Percentiles rank a stretch among this genome's conserved stretches.
Evolutionary conservation across 2,329 filamentous ascomycete genomes (phyloP).

Genomic region (Thielaviopsis euricoi): DNA sequence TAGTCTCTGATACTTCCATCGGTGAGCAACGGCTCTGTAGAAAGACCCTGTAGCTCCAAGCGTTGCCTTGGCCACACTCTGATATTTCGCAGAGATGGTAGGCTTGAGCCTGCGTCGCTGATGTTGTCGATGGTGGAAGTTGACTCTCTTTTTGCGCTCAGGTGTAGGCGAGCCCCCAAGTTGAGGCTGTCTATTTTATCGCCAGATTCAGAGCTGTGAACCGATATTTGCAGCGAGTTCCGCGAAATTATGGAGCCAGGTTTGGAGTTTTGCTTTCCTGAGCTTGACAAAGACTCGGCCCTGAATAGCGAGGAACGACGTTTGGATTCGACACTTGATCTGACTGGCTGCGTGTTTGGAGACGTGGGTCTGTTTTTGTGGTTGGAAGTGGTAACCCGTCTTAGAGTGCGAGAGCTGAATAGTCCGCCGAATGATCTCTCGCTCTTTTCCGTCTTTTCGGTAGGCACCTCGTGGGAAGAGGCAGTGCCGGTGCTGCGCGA

Average conservation of each 20-base stretch:
- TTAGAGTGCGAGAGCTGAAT: slow-evolving; percentile 25
- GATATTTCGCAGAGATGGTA: not conserved
- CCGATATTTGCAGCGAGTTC: slow-evolving; percentile 4
- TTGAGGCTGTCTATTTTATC: slow-evolving; percentile 1
- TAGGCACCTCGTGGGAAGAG: slow-evolving; percentile 18
- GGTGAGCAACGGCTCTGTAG: not conserved
- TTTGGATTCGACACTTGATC: not conserved
- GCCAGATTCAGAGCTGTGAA: slow-evolving; percentile 1
- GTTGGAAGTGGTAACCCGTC: slow-evolving; percentile 17
- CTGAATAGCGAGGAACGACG: slow-evolving; percentile 7
- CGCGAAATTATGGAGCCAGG: slow-evolving; percentile 5
- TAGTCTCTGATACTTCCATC: not conserved
- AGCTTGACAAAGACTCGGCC: slow-evolving; percentile 6
- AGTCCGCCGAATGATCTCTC: slow-evolving; percentile 25
- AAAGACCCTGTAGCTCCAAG: not conserved
- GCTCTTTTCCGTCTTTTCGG: slow-evolving; percentile 7
- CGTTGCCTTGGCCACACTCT: not conserved
- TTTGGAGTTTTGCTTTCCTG: slow-evolving; percentile 1
- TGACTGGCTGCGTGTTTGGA: slow-evolving; percentile 4
- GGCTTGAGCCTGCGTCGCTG: not conserved
- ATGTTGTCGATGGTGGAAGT: not conserved
- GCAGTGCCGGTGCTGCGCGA: slow-evolving; percentile 23
- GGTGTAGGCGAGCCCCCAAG: slow-evolving; percentile 1
- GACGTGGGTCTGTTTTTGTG: slow-evolving; percentile 13
- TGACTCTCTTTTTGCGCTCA: not conserved